A percentile compares a stretch with the other conserved stretches of the same genome.
Evolutionary conservation across 306 rosid genomes (phyloP).

Genomic region (Casuarina glauca): DNA sequence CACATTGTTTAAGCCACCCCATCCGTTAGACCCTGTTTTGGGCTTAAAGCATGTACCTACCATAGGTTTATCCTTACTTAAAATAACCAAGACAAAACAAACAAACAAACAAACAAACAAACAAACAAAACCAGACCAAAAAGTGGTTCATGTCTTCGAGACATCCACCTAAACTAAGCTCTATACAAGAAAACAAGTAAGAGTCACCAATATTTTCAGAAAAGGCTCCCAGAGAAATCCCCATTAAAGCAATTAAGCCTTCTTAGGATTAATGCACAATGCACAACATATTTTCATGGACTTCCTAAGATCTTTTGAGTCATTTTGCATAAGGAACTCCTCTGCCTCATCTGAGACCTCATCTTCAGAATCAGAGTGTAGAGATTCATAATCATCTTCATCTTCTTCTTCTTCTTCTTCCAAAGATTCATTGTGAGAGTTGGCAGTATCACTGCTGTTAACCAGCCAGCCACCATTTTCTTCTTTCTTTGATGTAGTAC

Average conservation of each 20-base stretch:
- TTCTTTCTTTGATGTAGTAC: slow-evolving; percentile 35
- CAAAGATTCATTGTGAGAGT: slow-evolving; percentile 53
- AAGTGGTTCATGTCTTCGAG: too few species aligned
- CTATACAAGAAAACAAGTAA: too few species aligned
- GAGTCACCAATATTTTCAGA: too few species aligned
- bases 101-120: too few species aligned
- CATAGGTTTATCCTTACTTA: too few species aligned
- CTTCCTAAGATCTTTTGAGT: slow-evolving; percentile 24
- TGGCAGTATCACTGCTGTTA: slow-evolving; percentile 35
- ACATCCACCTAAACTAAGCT: too few species aligned
- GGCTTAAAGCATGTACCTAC: slow-evolving; percentile 39
- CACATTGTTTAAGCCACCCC: slow-evolving; percentile 10
- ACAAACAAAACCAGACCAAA: too few species aligned
- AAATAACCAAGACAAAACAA: too few species aligned
- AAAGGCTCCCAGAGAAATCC: too few species aligned
- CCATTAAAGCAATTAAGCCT: too few species aligned
- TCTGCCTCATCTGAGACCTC: slow-evolving; percentile 68
- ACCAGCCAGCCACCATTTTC: slow-evolving; percentile 24
- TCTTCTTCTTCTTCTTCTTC: slow-evolving; percentile 41
- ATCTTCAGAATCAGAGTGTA: slow-evolving; percentile 55
- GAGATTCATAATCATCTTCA: slow-evolving; percentile 27
- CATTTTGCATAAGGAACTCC: slow-evolving; percentile 49
- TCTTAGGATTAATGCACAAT: too few species aligned
- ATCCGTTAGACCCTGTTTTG: neutral
- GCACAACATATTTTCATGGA: slow-evolving; percentile 6